These are phyloP conservation scores for Penicillium herquei DNA, from an alignment of 495 filamentous ascomycete species.

Conservation along the genomic window DNA sequence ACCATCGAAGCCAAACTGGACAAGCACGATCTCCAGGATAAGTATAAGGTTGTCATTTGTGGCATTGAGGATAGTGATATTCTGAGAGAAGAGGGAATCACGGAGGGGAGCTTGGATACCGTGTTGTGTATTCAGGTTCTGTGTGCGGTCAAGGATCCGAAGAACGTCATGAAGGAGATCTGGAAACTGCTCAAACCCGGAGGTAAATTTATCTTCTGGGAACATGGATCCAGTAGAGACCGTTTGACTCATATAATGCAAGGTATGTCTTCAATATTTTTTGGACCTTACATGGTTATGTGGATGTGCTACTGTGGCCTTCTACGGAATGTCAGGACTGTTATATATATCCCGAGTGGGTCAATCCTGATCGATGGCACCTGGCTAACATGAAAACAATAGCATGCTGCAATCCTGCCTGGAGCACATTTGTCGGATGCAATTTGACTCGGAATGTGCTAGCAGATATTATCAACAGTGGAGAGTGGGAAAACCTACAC, in stretches of 20 bases:
- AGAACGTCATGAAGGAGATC: slow-evolving; percentile 22
- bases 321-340: too few species aligned
- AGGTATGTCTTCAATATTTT: slow-evolving; percentile 19
- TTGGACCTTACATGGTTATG: background rate
- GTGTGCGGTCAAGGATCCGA: slow-evolving; percentile 24
- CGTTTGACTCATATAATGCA: slow-evolving; percentile 25
- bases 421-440: slow-evolving; percentile 27
- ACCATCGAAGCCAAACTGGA: slow-evolving; percentile 22
- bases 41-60: slow-evolving; percentile 36
- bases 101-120: slow-evolving; percentile 35
- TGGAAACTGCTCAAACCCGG: slow-evolving; percentile 33
- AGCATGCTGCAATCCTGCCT: slow-evolving; percentile 25
- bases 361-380: too few species aligned
- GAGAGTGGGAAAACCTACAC: slow-evolving; percentile 24
- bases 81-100: slow-evolving; percentile 32
- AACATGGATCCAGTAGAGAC: slow-evolving; percentile 34
- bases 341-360: too few species aligned
- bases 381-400: slow-evolving; percentile 10
- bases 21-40: slow-evolving; percentile 28
- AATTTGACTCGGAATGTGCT: slow-evolving; percentile 18
- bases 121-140: slow-evolving; percentile 31
- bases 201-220: slow-evolving; percentile 45
- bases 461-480: slow-evolving; percentile 22
- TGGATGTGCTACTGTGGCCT: background rate
- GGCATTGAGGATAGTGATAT: slow-evolving; percentile 39